Percentiles rank a stretch among this genome's conserved stretches.
Conservation (phyloP, 768 basidiomycete genomes). For the Chalciporus chontae region DNA sequence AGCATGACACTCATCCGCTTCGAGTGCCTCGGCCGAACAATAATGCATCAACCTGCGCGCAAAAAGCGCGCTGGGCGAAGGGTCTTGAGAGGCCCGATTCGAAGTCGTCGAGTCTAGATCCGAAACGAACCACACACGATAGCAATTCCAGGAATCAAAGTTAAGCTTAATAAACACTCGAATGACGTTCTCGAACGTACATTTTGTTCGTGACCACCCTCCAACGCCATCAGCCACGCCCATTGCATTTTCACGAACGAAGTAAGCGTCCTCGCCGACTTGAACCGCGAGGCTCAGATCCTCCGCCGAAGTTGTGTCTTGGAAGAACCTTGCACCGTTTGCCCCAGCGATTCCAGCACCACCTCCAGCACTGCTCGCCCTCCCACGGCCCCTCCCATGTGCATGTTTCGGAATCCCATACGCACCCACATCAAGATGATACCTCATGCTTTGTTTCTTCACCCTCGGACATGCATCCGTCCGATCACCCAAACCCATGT, state of each 20-base stretch:
- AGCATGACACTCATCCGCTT: conserved; percentile 8
- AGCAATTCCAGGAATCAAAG: conserved; percentile 1
- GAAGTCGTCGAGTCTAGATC: conserved; percentile 19
- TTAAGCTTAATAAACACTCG: conserved; percentile 5
- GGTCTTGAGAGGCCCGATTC: conserved; percentile 34
- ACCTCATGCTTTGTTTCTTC: conserved; percentile 35
- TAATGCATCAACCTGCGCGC: conserved; percentile 85
- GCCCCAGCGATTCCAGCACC: background rate
- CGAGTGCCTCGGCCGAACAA: conserved; percentile 55
- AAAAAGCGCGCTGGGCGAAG: conserved; percentile 53
- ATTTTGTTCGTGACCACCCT: conserved; percentile 65
- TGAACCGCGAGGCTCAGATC: conserved; percentile 57
- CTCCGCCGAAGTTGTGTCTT: conserved; percentile 26
- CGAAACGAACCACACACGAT: background rate
- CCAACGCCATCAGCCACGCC: conserved; percentile 96
- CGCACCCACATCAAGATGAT: conserved; percentile 71
- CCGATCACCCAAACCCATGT: conserved; percentile 23
- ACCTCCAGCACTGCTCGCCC: conserved; percentile 25
- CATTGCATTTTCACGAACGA: conserved; percentile 77
- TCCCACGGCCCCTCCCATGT: conserved; percentile 16
- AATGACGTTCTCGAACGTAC: conserved; percentile 19
- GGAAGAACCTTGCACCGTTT: conserved; percentile 25
- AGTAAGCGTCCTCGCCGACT: conserved; percentile 93
- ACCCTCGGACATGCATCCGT: conserved; percentile 28
- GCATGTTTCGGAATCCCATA: conserved; percentile 77